Evolutionary conservation across 352 stramenopile genomes (phyloP), one percentile per base, ranked within the genome.

Genomic region (Pythium aquatile): DNA sequence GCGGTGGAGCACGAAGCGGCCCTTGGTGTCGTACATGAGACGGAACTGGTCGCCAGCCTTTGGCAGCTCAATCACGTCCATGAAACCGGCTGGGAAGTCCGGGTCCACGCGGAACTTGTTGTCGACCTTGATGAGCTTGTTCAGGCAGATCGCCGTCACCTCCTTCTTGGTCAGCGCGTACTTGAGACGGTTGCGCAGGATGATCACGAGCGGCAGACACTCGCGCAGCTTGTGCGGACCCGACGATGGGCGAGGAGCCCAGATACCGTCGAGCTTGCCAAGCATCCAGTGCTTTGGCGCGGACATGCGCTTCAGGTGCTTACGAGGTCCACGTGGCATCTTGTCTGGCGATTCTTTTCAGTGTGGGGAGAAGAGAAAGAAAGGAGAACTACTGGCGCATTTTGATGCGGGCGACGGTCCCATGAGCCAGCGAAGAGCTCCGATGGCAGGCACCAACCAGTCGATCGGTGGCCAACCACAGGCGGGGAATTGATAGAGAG

Each of bases 151-250:
- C 87, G 98, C 97, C 54, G 96, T 98, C 55, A 97, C 97, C 81
- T 99, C 97, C 79, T 98, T 94, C 80, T 97, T 97, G 69, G 95
- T 99, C 16, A 99, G 83, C 35, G 98, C 97, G 81, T 99, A 99
- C 85, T 99, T 99, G 20, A 99, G 93, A 64, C 97, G 93, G 80
- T 99, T 99, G 73, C 97, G 96, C 63, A 99, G 90, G 74, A 99
- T 98, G 68, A 99, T 96, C 66, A 97, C 85, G 58, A 99, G 78
- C 56, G 97, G 98, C 70, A 99, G 75, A 80, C 96, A 99, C 81
- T 99, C 97, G 71, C 97, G 96, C 57, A 98, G 81, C 87, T 99
- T 99, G 95, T 99, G 97, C 72, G 98, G 98, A 76, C 98, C 97
- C 55, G 93, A 84, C 65, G 92, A 98, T 68, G 96, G 96, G 68